Evolutionary conservation across 345 rosid genomes (phyloP), one percentile per base, ranked within the genome.

Genomic region (Abelmoschus esculentus): DNA sequence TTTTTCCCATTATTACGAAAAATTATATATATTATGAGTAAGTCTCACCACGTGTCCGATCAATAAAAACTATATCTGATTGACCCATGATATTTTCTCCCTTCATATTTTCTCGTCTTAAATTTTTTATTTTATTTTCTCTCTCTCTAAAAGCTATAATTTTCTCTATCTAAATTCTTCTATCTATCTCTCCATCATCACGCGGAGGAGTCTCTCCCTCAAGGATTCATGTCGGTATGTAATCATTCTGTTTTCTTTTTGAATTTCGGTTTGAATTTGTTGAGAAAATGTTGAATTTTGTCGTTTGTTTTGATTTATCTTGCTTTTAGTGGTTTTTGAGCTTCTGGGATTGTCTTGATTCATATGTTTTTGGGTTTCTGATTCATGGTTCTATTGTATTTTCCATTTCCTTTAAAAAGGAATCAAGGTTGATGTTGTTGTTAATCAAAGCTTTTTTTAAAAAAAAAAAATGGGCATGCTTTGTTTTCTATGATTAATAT

Each of bases 221-320:
- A 18, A 53, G 76, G 75, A 80, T 82, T 82, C 84, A 87, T 87
- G 91, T 77, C 89, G 91, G 91, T 85, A 85, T 74, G 90, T 75
- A 13, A 54, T 49, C 60, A 36, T 72, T 47, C 7, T 29, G 8
- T 5, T 26, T 26, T 14, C 55, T 26, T 55, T 31, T 42, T 61
- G 44, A 38, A 28, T 75, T 6, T 54, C 17, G 1, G 66, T 75
- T n/a, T 71, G 6, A 34, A 52, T 66, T 69, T 59, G 67, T 46
- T 36, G 3, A 18, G 11, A 63, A n/a, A 49, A 64, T 50, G 70
- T 63, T 64, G 29, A 44, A 38, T 7, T 47, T 76, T 56, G 28
- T 64, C 67, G 49, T 38, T 42, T 17, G 73, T 49, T 70, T 67
- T 12, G 40, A 56, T 69, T 69, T 36, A 17, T 19, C 44, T 56